phyloP scores from a whole-genome alignment of 208 protist species.

The Phytomonas sp. region DNA sequence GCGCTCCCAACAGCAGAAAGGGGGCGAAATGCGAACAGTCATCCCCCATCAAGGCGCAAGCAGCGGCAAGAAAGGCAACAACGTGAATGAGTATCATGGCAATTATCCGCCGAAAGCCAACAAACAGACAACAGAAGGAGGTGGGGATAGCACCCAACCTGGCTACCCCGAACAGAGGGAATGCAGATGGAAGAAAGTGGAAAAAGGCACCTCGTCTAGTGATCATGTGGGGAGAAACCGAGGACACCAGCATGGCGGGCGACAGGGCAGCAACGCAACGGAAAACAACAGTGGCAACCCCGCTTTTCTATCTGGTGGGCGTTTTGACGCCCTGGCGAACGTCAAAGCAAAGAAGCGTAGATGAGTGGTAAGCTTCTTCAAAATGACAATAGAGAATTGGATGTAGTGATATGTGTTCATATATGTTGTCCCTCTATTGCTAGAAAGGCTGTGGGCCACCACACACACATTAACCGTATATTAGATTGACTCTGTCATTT shows the following conservation, averaged over 20 bases:
- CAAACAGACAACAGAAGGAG: neutral
- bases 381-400: conserved; percentile 5
- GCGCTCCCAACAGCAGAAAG: neutral
- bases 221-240: neutral
- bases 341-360: neutral
- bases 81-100: neutral
- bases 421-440: neutral
- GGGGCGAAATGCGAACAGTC: conserved; percentile 4
- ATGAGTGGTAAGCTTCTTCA: conserved; percentile 9
- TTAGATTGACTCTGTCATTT: neutral
- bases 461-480: neutral
- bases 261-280: conserved; percentile 8
- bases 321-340: conserved; percentile 22
- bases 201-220: neutral
- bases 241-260: neutral
- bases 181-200: neutral
- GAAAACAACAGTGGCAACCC: conserved; percentile 8
- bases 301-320: conserved; percentile 19
- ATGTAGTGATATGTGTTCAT: conserved; percentile 3
- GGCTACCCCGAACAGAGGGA: neutral
- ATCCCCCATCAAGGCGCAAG: neutral
- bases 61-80: neutral
- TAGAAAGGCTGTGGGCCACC: neutral
- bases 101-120: neutral
- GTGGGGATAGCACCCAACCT: neutral